phyloP scores from a whole-genome alignment of 2,329 filamentous ascomycete genomes.

The Rhexocercosporidium sp. region DNA sequence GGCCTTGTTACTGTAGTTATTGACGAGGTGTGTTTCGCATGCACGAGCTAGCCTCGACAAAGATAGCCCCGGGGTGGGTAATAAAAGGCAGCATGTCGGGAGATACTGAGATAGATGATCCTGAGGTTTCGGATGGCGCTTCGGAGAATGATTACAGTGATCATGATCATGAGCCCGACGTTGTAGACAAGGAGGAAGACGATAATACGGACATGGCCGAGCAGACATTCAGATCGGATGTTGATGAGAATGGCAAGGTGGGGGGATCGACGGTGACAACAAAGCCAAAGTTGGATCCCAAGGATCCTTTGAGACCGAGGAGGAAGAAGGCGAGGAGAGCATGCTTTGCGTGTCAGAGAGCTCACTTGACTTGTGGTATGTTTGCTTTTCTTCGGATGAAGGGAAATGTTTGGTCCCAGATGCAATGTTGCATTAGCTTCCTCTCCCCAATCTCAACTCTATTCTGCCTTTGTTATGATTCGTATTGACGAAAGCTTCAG shows the following conservation, averaged over 20 bases:
- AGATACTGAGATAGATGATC: slow-evolving; percentile 44
- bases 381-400: slow-evolving; percentile 41
- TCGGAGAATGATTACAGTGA: slow-evolving; percentile 45
- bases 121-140: slow-evolving; percentile 43
- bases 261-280: slow-evolving; percentile 48
- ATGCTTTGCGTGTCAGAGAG: slow-evolving; percentile 95
- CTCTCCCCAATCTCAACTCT: neutral
- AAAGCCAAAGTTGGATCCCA: slow-evolving; percentile 75
- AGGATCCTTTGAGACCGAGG: slow-evolving; percentile 86
- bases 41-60: slow-evolving; percentile 31
- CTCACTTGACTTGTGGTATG: slow-evolving; percentile 98
- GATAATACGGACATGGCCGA: slow-evolving; percentile 43
- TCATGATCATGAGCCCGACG: slow-evolving; percentile 41
- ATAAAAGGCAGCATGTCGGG: slow-evolving; percentile 44
- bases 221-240: slow-evolving; percentile 39
- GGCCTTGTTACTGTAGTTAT: slow-evolving; percentile 35
- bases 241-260: slow-evolving; percentile 40
- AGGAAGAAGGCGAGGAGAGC: slow-evolving; percentile 96
- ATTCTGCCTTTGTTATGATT: neutral
- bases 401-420: slow-evolving; percentile 19
- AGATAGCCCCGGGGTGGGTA: slow-evolving; percentile 18
- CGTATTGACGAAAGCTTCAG: slow-evolving; percentile 52
- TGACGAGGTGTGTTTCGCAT: slow-evolving; percentile 41
- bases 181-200: slow-evolving; percentile 40
- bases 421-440: slow-evolving; percentile 4